These are phyloP conservation scores for Tagetes erecta DNA, from an alignment of 129 eudicot species.

Conservation along the genomic window DNA sequence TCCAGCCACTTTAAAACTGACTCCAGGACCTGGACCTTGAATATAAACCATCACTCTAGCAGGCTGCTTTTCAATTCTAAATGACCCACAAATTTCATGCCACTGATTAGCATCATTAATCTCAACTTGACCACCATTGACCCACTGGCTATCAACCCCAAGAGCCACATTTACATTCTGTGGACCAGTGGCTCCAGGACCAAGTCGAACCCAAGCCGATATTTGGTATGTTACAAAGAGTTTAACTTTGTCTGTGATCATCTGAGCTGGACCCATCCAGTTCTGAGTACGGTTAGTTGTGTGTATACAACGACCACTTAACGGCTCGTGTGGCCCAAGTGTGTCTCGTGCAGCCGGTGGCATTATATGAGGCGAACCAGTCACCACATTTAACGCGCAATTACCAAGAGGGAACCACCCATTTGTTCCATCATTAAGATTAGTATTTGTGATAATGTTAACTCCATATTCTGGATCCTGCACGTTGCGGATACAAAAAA, in stretches of 20 bases:
- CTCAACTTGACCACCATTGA: conserved; percentile 90
- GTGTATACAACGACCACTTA: conserved; percentile 73
- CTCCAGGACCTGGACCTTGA: conserved; percentile 85
- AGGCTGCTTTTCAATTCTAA: conserved; percentile 73
- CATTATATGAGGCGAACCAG: conserved; percentile 74
- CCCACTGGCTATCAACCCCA: conserved; percentile 86
- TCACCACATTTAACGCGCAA: conserved; percentile 48
- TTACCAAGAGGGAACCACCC: conserved; percentile 91
- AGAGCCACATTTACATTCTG: conserved; percentile 80
- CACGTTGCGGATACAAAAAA: conserved; percentile 12
- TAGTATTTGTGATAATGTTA: conserved; percentile 70
- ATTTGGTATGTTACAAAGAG: conserved; percentile 83
- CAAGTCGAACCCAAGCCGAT: conserved; percentile 84
- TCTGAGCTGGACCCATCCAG: conserved; percentile 99
- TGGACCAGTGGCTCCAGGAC: conserved; percentile 68
- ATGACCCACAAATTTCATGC: conserved; percentile 92
- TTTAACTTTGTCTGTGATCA: conserved; percentile 75
- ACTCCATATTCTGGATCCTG: conserved; percentile 71
- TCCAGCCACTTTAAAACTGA: conserved; percentile 79
- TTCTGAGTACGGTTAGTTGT: conserved; percentile 77
- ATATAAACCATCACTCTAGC: conserved; percentile 80
- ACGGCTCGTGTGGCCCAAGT: conserved; percentile 57
- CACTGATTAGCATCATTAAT: conserved; percentile 55
- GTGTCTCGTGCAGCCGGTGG: conserved; percentile 84
- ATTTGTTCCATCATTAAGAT: conserved; percentile 78